Conservation (phyloP, 768 basidiomycete species). For the Tricholoma terreum region DNA sequence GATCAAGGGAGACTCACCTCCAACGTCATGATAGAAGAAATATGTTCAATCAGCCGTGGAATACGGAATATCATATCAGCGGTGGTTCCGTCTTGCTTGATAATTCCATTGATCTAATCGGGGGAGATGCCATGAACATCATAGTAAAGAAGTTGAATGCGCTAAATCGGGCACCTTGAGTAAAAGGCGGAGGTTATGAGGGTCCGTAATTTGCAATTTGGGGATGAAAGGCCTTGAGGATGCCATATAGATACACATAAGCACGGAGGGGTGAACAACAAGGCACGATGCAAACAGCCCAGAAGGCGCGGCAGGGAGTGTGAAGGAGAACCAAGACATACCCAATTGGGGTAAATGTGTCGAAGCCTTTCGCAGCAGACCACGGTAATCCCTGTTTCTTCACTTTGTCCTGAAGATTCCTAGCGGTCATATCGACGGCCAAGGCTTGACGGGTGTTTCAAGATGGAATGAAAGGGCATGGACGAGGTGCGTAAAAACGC, state of each 20-base stretch:
- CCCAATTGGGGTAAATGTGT: constrained; percentile 94
- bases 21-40: constrained; percentile 96
- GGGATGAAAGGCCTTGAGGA: constrained; percentile 72
- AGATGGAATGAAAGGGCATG: background rate
- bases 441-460: constrained; percentile 54
- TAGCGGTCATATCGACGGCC: constrained; percentile 94
- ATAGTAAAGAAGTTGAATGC: background rate
- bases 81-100: constrained; percentile 85
- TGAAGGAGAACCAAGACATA: constrained; percentile 27
- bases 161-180: constrained; percentile 54
- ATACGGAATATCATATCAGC: constrained; percentile 91
- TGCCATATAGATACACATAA: background rate
- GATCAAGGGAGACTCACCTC: constrained; percentile 53
- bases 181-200: constrained; percentile 71
- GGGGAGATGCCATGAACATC: background rate
- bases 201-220: constrained; percentile 61
- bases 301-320: background rate
- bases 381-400: constrained; percentile 96
- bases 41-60: constrained; percentile 81
- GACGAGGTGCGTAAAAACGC: constrained; percentile 18
- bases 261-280: background rate
- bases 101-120: constrained; percentile 72
- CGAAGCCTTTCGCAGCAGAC: constrained; percentile 96
- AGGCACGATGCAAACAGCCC: background rate
- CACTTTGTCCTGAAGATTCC: constrained; percentile 91